Percentiles rank a stretch among this genome's conserved stretches.
phyloP scores from a whole-genome alignment of 345 rosid genomes.

The Camelina sativa region DNA sequence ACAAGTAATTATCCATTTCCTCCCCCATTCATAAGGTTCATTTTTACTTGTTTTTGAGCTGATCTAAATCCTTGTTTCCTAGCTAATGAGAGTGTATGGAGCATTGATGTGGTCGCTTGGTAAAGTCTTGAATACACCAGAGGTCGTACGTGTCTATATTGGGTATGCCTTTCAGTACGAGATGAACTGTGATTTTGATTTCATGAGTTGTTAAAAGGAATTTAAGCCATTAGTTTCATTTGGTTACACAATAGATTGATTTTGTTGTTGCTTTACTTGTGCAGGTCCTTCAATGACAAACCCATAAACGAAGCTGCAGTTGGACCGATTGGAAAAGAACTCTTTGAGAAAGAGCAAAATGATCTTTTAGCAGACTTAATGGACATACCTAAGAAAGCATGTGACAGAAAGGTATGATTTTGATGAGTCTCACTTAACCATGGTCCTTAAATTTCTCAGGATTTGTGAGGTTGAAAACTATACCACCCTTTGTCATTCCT shows the following conservation, averaged over 20 bases:
- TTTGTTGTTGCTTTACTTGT: constrained; percentile 9
- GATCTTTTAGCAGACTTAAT: constrained; percentile 76
- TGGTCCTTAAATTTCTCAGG: background rate
- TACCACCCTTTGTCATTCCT: too few species aligned
- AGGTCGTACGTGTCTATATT: constrained; percentile 87
- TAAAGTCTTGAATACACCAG: constrained; percentile 90
- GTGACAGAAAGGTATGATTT: constrained; percentile 73
- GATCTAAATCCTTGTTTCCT: constrained; percentile 8
- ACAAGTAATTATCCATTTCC: constrained; percentile 52
- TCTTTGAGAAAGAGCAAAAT: constrained; percentile 89
- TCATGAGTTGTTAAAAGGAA: background rate
- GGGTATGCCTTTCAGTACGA: constrained; percentile 55
- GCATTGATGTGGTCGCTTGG: constrained; percentile 99
- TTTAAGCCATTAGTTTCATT: background rate
- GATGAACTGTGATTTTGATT: background rate
- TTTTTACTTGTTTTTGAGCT: background rate
- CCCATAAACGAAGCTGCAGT: constrained; percentile 58
- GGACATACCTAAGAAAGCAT: constrained; percentile 89
- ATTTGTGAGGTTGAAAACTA: background rate
- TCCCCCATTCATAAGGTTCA: constrained; percentile 2
- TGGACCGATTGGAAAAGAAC: constrained; percentile 78
- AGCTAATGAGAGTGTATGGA: constrained; percentile 98
- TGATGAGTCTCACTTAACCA: constrained; percentile 2
- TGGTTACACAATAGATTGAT: background rate
- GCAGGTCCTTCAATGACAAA: constrained; percentile 91